Evolutionary conservation across 768 basidiomycete genomes (phyloP), one percentile per base, ranked within the genome.

Genomic region (Tricholoma sp.): DNA sequence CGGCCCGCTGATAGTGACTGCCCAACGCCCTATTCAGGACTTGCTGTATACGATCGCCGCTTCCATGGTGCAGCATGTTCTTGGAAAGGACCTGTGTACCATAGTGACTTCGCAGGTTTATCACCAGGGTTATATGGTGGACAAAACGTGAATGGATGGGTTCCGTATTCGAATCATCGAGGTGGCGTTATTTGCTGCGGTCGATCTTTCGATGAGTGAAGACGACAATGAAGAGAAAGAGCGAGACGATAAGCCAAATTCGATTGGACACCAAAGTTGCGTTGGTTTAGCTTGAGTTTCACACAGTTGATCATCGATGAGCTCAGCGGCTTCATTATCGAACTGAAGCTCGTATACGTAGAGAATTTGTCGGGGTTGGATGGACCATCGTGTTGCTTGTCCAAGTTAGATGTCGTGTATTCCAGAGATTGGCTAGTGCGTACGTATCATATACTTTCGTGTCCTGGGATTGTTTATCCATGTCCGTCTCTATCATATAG

Each of bases 61-160:
- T 94, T 1, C 94, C 94, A 0, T 84, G 64, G 68, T 96, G 88
- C 55, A 90, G 67, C 52, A 89, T 74, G 57, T 83, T 91, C 72
- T 86, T 86, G 10, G 90, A 79, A 14, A 98, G 79, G 11, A 82
- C 74, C 55, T 86, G 74, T 2, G 86, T 77, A 12, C 94, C 91
- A 67, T 97, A n/a, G n/a, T n/a, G n/a, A 91, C 70, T 88, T 88
- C 22, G 76, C 91, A 46, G 98, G 77, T 34, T 80, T 79, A 70
- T 98, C 96, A 1, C 84, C 84, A 2, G 88, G 86, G 1, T 92
- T 91, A 67, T 89, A 91, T 1, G 85, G 79, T 0, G 96, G 96
- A 69, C 96, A 99, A 70, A 98, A 99, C 1, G 79, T 75, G 70
- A 99, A 99, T 0, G 96, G 95, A 56, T 86, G 5, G 80, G 77